Evolutionary conservation across 257 asterid genomes (phyloP), one percentile per base, ranked within the genome.

Genomic region (Nicotiana sylvestris): DNA sequence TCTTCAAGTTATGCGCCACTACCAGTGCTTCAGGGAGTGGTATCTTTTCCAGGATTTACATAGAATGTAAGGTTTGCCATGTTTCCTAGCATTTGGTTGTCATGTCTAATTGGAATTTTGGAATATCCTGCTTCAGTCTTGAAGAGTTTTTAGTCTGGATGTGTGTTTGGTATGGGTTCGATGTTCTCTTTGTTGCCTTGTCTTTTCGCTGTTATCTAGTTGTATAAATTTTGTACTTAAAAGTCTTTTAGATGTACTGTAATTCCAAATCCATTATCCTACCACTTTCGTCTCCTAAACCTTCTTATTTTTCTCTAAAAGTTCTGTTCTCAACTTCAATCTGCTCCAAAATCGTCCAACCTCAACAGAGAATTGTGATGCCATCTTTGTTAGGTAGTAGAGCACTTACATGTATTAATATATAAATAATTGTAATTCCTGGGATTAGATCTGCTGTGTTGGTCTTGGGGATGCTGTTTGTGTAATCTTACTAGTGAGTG

Each of bases 1-100:
- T 97, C 97, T 83, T 90, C 98, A 87, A 91, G 88, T 90, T 96
- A 92, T 83, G 85, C 97, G 57, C 97, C 95, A 16, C 81, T 96
- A 84, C 93, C 94, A 83, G 87, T 96, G 89, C 98, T 94, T 84
- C 99, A 94, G 87, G 97, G 98, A 77, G 82, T 94, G 85, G 91
- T 92, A 84, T 91, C 99, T 78, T 90, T 94, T 78, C 97, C 94
- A 66, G 98, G 97, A 84, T 96, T 89, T 87, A 78, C 96, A 80
- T 96, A 93, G 86, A 86, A 85, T 88, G 99, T 96, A 94, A 90
- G 92, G 66, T 81, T 86, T 88, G 61, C 55, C 27, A 76, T 86
- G 72, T 66, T 69, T 46, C 43, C 43, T 49, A 46, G 25, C 39
- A 49, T 13, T 74, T 74, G 62, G 11, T 25, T 74, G 80, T 74